Evolutionary conservation across 371 early-diverging fungal species (phyloP).

Genomic region (Blakeslea trispora): DNA sequence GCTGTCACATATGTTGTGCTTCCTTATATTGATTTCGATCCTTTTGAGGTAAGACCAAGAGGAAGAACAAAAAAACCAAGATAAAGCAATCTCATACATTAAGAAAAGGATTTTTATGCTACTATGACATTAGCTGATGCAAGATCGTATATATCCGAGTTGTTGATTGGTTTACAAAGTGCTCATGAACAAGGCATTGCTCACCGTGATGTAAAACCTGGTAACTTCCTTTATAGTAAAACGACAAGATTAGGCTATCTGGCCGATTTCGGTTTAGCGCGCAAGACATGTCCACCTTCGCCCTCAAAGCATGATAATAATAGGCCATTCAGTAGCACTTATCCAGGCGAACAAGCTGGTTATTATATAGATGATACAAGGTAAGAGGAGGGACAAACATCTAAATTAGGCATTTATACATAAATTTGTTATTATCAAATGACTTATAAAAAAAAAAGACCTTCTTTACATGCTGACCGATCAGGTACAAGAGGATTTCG

Average conservation of each 20-base stretch:
- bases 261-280: conserved; percentile 99
- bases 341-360: conserved; percentile 13
- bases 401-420: too few species aligned
- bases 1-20: conserved; percentile 81
- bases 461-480: conserved; percentile 82
- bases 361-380: conserved; percentile 44
- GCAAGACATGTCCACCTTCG: conserved; percentile 43
- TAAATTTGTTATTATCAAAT: too few species aligned
- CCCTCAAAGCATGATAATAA: conserved; percentile 1
- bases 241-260: conserved; percentile 76
- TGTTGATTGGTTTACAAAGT: conserved; percentile 74
- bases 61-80: too few species aligned
- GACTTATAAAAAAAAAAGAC: conserved; percentile 38
- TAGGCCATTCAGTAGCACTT: neutral
- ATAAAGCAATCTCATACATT: too few species aligned
- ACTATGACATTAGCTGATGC: conserved; percentile 73
- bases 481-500: conserved; percentile 99
- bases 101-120: conserved; percentile 11
- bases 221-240: conserved; percentile 91
- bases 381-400: conserved; percentile 26
- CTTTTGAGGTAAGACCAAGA: conserved; percentile 60
- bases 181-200: conserved; percentile 76
- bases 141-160: conserved; percentile 75
- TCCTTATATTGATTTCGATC: conserved; percentile 82
- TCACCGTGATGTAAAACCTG: conserved; percentile 97